A percentile compares a stretch with the other conserved stretches of the same genome.
Evolutionary conservation across 73 alveolate species (phyloP).

Genomic region (Blepharisma stoltei): DNA sequence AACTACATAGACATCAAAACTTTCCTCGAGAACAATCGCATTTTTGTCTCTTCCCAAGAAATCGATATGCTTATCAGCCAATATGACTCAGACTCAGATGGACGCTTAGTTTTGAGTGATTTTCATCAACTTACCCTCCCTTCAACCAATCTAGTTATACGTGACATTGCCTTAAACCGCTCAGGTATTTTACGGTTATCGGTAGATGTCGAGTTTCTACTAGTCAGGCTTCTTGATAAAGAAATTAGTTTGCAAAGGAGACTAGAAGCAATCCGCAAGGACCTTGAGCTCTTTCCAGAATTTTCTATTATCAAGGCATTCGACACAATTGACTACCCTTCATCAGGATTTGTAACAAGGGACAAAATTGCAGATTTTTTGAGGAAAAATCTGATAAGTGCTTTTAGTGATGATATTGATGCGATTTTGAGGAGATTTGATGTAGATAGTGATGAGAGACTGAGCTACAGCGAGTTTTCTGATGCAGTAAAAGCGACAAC

Average conservation of each 20-base stretch:
- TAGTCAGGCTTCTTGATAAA: slow-evolving; percentile 46
- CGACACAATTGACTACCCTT: slow-evolving; percentile 39
- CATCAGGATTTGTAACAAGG: slow-evolving; percentile 33
- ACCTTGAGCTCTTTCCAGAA: slow-evolving; percentile 43
- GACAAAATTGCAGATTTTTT: slow-evolving; percentile 41
- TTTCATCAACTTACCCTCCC: background rate
- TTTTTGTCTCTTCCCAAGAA: slow-evolving; percentile 26
- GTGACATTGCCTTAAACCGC: slow-evolving; percentile 36
- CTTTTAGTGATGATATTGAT: slow-evolving; percentile 35
- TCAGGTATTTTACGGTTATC: slow-evolving; percentile 16
- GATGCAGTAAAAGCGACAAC: slow-evolving; percentile 35
- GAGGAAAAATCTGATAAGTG: slow-evolving; percentile 30
- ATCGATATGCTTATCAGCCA: slow-evolving; percentile 13
- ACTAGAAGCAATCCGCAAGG: slow-evolving; percentile 41
- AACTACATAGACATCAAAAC: slow-evolving; percentile 28
- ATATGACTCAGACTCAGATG: slow-evolving; percentile 31
- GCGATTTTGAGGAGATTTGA: slow-evolving; percentile 54
- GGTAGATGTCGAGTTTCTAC: slow-evolving; percentile 43
- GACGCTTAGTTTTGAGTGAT: slow-evolving; percentile 32
- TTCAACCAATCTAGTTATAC: slow-evolving; percentile 18
- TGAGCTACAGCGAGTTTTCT: slow-evolving; percentile 44
- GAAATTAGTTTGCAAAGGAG: slow-evolving; percentile 46
- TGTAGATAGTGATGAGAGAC: slow-evolving; percentile 50
- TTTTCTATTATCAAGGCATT: slow-evolving; percentile 48
- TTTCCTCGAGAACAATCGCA: slow-evolving; percentile 35